Conservation (phyloP, 352 stramenopile genomes). For the Aphanomyces stellatus region DNA sequence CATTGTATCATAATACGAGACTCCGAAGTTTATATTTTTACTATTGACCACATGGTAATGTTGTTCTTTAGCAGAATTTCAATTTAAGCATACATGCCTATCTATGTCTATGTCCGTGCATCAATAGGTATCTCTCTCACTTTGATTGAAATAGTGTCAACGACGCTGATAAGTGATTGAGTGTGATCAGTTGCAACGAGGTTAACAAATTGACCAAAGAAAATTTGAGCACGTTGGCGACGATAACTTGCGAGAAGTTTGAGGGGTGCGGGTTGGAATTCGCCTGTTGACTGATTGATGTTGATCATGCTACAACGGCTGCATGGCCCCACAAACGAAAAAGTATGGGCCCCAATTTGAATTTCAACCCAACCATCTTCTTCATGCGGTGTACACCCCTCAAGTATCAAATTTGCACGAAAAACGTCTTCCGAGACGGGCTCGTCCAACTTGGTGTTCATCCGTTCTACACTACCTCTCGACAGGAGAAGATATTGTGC, state of each 20-base stretch:
- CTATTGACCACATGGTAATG: no score
- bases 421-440: constrained; percentile 56
- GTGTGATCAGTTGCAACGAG: no score
- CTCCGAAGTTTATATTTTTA: no score
- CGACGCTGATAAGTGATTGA: no score
- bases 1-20: no score
- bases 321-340: constrained; percentile 59
- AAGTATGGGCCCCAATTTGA: constrained; percentile 30
- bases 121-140: no score
- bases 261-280: constrained; percentile 44
- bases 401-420: constrained; percentile 60
- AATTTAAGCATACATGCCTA: no score
- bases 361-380: constrained; percentile 61
- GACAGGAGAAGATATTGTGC: constrained; percentile 61
- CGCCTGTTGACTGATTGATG: constrained; percentile 58
- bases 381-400: constrained; percentile 52
- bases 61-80: no score
- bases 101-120: no score
- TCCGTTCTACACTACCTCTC: constrained; percentile 37
- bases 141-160: no score
- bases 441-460: constrained; percentile 41
- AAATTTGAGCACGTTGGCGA: constrained; percentile 58
- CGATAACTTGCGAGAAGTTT: constrained; percentile 68
- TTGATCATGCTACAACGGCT: constrained; percentile 79
- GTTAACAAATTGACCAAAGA: constrained; percentile 86